Percentiles rank a stretch among this genome's conserved stretches.
Conservation (phyloP, 23 red algal species). For the Gracilariopsis chorda region DNA sequence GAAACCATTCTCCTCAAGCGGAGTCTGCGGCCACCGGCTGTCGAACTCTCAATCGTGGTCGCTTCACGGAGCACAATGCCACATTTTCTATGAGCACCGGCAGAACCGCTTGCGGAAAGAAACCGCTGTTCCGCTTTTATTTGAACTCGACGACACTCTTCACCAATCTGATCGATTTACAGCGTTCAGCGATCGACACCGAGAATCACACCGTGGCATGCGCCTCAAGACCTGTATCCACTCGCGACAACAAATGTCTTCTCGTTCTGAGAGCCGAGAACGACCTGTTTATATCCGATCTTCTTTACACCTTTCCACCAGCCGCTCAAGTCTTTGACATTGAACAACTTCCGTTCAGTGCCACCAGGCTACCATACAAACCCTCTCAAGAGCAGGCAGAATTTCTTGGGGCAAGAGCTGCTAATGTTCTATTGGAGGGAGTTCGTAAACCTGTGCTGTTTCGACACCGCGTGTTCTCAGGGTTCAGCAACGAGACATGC, state of each 20-base stretch:
- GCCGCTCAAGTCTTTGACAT: background rate
- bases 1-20: background rate
- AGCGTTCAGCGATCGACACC: background rate
- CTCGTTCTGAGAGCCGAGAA: background rate
- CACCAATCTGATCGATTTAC: background rate
- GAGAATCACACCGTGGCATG: background rate
- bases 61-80: background rate
- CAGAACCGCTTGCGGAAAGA: background rate
- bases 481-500: background rate
- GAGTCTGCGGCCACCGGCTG: background rate
- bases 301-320: background rate
- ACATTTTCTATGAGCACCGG: background rate
- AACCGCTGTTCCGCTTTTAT: background rate
- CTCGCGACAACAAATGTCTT: background rate
- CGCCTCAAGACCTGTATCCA: background rate
- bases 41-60: background rate
- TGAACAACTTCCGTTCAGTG: background rate
- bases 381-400: background rate
- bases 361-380: background rate
- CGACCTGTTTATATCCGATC: background rate
- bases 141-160: background rate
- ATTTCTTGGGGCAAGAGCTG: background rate
- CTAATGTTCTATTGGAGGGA: background rate
- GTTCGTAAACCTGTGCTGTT: background rate
- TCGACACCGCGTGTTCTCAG: background rate